Conservation (phyloP, 2,329 filamentous ascomycete genomes). For the Fusarium redolens region DNA sequence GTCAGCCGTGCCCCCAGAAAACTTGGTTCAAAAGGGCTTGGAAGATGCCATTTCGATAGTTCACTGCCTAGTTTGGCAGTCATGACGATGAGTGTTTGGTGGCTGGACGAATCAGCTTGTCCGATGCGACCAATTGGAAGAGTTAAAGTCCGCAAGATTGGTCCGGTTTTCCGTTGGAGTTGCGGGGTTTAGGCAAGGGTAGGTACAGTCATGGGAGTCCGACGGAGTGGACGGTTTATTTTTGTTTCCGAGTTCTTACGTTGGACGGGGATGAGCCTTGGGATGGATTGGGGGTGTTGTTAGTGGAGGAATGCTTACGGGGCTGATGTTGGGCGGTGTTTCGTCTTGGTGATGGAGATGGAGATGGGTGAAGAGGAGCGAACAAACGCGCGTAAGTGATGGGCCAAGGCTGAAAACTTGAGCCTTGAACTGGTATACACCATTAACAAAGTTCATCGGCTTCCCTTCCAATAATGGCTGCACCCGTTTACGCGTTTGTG, state of each 20-base stretch:
- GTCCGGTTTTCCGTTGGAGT: neutral
- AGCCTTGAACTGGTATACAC: neutral
- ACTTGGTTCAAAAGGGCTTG: neutral
- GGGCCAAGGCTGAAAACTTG: neutral
- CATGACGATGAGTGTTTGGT: neutral
- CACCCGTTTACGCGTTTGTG: neutral
- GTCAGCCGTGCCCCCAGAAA: neutral
- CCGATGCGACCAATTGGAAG: neutral
- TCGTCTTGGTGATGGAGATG: neutral
- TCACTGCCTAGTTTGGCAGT: neutral
- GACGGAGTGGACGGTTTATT: neutral
- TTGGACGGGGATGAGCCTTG: neutral
- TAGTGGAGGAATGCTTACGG: no score
- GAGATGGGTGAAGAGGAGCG: neutral
- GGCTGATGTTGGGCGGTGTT: neutral
- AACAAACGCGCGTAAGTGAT: neutral
- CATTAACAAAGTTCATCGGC: neutral
- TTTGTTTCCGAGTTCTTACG: neutral
- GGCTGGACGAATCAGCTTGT: neutral
- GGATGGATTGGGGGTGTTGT: neutral
- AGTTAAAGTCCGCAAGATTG: no score
- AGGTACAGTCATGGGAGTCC: neutral
- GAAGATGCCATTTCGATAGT: neutral
- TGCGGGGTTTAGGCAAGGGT: neutral
- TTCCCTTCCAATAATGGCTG: neutral